A percentile compares a stretch with the other conserved stretches of the same genome.
Evolutionary conservation across 345 rosid species (phyloP).

Genomic region (Gossypium ekmanianum): DNA sequence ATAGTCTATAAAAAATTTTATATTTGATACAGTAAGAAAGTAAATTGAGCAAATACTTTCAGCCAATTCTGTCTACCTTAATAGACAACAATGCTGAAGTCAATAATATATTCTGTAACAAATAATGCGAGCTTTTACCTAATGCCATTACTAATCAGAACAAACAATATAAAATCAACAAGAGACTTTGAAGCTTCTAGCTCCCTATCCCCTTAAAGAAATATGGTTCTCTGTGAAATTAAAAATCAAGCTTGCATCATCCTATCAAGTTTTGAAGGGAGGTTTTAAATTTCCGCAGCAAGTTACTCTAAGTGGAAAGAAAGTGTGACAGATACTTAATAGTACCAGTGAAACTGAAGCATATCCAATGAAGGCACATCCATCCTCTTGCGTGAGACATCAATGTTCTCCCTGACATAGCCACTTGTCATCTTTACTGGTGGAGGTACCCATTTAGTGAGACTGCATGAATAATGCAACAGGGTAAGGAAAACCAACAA

Average conservation of each 20-base stretch:
- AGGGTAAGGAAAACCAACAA: conserved; percentile 13
- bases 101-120: background rate
- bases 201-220: too few relatives aligned
- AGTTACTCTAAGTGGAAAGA: conserved; percentile 1
- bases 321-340: background rate
- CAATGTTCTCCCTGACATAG: conserved; percentile 60
- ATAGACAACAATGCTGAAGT: background rate
- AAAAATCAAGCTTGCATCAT: background rate
- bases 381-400: conserved; percentile 85
- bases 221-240: background rate
- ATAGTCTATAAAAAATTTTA: background rate
- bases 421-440: conserved; percentile 91
- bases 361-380: conserved; percentile 88
- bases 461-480: conserved; percentile 45
- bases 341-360: conserved; percentile 98
- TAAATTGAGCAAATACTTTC: background rate
- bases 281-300: background rate
- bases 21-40: background rate
- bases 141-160: background rate
- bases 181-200: too few relatives aligned
- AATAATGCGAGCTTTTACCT: background rate
- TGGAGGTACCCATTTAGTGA: conserved; percentile 97
- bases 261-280: background rate
- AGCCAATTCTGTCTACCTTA: background rate
- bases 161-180: background rate